phyloP scores from a whole-genome alignment of 2,329 filamentous ascomycete genomes.

The Eurotiales sp. region DNA sequence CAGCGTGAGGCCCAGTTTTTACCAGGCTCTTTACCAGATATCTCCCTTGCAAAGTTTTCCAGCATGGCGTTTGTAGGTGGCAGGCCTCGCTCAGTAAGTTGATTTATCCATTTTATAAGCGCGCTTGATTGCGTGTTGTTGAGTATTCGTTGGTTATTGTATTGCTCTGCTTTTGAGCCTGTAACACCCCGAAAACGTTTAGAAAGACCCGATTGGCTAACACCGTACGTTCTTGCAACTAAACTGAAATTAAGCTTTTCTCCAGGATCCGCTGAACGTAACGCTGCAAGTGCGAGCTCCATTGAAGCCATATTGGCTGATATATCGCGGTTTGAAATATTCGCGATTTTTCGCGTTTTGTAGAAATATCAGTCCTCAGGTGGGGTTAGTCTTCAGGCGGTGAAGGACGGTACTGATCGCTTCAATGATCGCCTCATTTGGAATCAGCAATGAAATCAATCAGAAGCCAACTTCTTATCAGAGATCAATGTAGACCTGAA shows the following conservation, averaged over 20 bases:
- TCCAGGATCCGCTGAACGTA: not conserved
- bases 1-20: not conserved
- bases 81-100: not conserved
- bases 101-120: constrained; percentile 8
- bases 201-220: not conserved
- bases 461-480: no score
- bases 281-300: not conserved
- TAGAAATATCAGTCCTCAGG: no score
- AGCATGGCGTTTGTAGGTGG: not conserved
- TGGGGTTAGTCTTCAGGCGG: not conserved
- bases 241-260: constrained; percentile 3
- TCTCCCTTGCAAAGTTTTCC: not conserved
- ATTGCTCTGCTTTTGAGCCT: constrained; percentile 1
- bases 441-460: no score
- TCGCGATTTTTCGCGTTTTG: constrained; percentile 2
- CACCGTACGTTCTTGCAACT: not conserved
- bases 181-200: not conserved
- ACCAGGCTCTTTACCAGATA: not conserved
- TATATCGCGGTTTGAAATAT: not conserved
- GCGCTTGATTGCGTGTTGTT: not conserved
- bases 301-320: not conserved
- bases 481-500: no score
- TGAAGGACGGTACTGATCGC: constrained; percentile 7
- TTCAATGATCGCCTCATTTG: no score
- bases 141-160: not conserved